Percentiles rank a stretch among this genome's conserved stretches.
Conservation (phyloP, 129 eudicot genomes). For the Ambrosia artemisiifolia region DNA sequence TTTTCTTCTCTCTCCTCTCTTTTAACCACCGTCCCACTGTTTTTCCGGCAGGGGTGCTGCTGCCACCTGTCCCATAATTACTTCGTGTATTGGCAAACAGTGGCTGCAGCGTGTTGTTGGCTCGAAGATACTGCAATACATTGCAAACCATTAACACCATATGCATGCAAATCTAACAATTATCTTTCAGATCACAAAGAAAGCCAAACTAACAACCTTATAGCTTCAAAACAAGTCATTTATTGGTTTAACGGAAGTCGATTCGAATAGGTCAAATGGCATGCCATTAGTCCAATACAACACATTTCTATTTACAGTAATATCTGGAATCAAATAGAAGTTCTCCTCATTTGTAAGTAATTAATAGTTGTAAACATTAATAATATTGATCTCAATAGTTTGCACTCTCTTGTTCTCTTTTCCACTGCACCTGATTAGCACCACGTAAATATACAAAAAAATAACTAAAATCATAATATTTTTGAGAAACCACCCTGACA, state of each 20-base stretch:
- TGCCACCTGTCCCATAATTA: constrained; percentile 54
- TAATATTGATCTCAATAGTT: too few relatives aligned
- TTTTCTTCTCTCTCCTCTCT: constrained; percentile 88
- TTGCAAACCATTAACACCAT: neutral
- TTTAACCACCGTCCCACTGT: constrained; percentile 95
- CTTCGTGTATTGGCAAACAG: constrained; percentile 56
- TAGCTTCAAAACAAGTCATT: neutral
- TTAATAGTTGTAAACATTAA: neutral
- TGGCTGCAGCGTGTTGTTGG: constrained; percentile 87
- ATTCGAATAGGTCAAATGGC: neutral
- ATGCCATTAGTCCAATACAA: neutral
- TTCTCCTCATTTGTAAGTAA: neutral
- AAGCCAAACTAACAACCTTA: neutral
- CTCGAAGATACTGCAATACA: constrained; percentile 65
- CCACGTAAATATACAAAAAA: too few relatives aligned
- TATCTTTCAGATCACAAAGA: neutral
- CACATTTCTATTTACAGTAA: neutral
- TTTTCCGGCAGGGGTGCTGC: constrained; percentile 75
- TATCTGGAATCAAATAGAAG: neutral
- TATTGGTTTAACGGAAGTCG: neutral
- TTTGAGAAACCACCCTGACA: too few relatives aligned
- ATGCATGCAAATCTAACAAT: neutral
- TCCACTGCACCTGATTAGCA: too few relatives aligned
- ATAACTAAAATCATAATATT: too few relatives aligned
- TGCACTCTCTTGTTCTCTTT: too few relatives aligned